Evolutionary conservation across 2,329 filamentous ascomycete genomes (phyloP).

Genomic region (Orbilia javanica): DNA sequence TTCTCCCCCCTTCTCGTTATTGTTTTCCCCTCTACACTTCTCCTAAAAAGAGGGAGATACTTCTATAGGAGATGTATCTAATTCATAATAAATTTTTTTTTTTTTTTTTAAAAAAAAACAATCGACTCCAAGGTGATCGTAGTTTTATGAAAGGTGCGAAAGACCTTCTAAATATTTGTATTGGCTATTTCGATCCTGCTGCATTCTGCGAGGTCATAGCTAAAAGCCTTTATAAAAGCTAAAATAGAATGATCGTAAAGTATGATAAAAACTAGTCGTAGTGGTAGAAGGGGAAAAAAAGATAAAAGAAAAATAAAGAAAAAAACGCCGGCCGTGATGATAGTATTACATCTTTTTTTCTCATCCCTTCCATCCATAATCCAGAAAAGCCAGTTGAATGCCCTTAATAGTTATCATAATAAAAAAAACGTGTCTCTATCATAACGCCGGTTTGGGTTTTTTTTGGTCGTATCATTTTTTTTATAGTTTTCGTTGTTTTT

Average conservation of each 20-base stretch:
- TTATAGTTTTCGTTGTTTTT: background rate
- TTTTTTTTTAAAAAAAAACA: background rate
- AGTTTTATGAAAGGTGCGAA: no score
- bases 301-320: conserved; percentile 12
- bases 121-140: no score
- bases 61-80: no score
- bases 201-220: background rate
- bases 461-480: background rate
- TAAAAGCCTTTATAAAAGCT: background rate
- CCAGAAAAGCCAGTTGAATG: conserved; percentile 57
- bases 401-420: conserved; percentile 20
- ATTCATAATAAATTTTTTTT: no score
- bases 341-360: conserved; percentile 41
- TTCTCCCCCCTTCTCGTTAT: no score
- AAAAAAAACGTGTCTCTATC: conserved; percentile 26
- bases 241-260: background rate
- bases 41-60: no score
- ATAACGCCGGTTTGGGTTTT: conserved; percentile 42
- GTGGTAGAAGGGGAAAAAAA: background rate
- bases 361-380: background rate
- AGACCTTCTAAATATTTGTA: background rate
- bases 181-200: background rate
- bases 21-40: no score
- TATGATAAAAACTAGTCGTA: no score
- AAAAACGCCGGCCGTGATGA: conserved; percentile 46